Evolutionary conservation across 257 asterid genomes (phyloP).

Genomic region (Nicotiana sylvestris): DNA sequence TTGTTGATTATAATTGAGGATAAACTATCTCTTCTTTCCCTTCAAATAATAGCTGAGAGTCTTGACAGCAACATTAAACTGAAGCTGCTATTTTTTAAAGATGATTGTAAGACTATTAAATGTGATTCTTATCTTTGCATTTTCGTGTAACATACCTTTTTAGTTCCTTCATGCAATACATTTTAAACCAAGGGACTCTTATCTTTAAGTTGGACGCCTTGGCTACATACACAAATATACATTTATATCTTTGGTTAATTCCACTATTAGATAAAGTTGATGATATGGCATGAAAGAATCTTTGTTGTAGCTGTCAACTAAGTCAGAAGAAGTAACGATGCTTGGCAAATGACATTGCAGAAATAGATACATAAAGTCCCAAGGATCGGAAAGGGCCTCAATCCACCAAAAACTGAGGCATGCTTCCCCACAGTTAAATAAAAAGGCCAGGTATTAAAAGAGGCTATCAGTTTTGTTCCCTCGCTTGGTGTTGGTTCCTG

Average conservation of each 20-base stretch:
- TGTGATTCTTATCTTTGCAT: not conserved
- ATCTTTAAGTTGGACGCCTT: not conserved
- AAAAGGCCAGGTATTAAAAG: not conserved
- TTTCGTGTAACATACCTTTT: not conserved
- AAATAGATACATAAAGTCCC: slow-evolving; percentile 8
- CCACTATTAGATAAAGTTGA: not conserved
- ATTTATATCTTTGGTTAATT: not conserved
- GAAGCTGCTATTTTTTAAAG: not conserved
- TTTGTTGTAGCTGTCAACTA: not conserved
- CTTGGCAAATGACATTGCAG: slow-evolving; percentile 7
- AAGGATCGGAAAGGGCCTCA: not conserved
- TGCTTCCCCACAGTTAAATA: not conserved
- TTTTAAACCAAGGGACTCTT: not conserved
- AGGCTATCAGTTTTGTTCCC: not conserved
- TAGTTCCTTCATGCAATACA: not conserved
- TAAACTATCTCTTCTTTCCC: not conserved
- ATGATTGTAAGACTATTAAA: not conserved
- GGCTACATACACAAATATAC: not conserved
- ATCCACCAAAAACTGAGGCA: not conserved
- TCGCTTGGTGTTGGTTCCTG: not conserved
- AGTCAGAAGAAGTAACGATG: not conserved
- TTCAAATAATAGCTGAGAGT: not conserved
- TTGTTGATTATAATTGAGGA: not conserved
- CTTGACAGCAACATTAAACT: not conserved
- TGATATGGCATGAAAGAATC: not conserved